Evolutionary conservation across 2,329 filamentous ascomycete species (phyloP), one percentile per base, ranked within the genome.

Genomic region (Fonsecaea multimorphosa): DNA sequence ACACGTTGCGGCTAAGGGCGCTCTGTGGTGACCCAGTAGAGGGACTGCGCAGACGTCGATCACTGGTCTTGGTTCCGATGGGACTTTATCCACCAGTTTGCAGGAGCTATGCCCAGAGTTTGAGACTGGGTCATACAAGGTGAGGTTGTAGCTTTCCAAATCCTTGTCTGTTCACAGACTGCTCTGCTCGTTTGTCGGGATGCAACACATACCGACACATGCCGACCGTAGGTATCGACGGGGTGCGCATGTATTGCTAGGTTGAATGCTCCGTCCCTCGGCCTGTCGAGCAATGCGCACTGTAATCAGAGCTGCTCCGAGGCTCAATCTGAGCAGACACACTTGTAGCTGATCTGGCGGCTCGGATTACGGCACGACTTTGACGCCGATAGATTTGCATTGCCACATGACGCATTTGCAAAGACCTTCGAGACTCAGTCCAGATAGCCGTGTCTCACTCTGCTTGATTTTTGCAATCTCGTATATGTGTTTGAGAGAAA

Each of bases 381-480:
- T 82, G 63, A 95, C 85, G 16, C 91, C 91, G 73, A 93, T 88
- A 22, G 89, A 90, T 80, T 88, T 91, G 64, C 89, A 88, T 78
- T 91, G 89, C 71, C 83, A 88, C 71, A 94, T 91, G 67, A 94
- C 83, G 61, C 88, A 87, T 79, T 85, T 88, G 80, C 90, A 92
- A 31, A 94, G 75, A 0, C 89, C 89, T 76, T 92, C 84, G 60
- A 93, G 78, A 55, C 86, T 84, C 73, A 92, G 76, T 1, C 90
- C 91, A 1, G 90, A 92, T 68, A 94, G 79, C 65, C 91, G 85
- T 68, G 89, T 81, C 79, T 95, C 91, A 60, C 85, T 82, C 72
- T 92, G 90, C 85, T 99, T 99, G 75, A 99, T 96, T 84, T 92
- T 93, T 71, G 95, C 95, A 79, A 99, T 98, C 82, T 98, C 94